Conservation (phyloP, 2,329 filamentous ascomycete genomes). For the Tolypocladium sp. region DNA sequence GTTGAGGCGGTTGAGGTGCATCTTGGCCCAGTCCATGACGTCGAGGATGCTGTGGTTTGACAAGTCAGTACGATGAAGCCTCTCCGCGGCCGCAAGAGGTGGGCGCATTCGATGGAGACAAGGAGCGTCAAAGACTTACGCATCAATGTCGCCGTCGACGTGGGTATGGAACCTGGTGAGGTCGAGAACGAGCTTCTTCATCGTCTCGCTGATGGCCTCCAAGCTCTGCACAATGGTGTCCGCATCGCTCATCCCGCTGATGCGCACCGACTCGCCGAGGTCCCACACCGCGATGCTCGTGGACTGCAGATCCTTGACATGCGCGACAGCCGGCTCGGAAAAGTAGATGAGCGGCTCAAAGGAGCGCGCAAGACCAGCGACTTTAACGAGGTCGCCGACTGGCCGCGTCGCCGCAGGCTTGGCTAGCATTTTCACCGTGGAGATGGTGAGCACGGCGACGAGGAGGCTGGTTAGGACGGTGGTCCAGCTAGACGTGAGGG, state of each 20-base stretch:
- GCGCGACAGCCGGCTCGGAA: slow-evolving; percentile 77
- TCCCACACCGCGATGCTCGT: slow-evolving; percentile 94
- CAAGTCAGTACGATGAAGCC: not conserved
- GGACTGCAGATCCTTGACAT: slow-evolving; percentile 81
- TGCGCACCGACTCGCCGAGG: slow-evolving; percentile 79
- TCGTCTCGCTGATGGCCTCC: slow-evolving; percentile 74
- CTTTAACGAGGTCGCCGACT: slow-evolving; percentile 68
- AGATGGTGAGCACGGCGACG: slow-evolving; percentile 54
- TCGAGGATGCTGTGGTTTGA: slow-evolving; percentile 59
- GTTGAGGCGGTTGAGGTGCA: slow-evolving; percentile 67
- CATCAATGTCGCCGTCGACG: slow-evolving; percentile 87
- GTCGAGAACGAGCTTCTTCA: slow-evolving; percentile 77
- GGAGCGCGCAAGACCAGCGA: slow-evolving; percentile 79
- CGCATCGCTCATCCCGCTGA: slow-evolving; percentile 84
- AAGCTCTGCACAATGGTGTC: slow-evolving; percentile 78
- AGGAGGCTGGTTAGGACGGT: slow-evolving; percentile 56
- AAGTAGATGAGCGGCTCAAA: slow-evolving; percentile 95
- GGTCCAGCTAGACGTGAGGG: slow-evolving; percentile 59
- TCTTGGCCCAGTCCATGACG: slow-evolving; percentile 92
- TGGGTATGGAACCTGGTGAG: slow-evolving; percentile 88
- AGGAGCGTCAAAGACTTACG: slow-evolving; percentile 32
- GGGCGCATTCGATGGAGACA: not conserved
- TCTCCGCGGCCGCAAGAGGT: not conserved
- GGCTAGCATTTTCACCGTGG: slow-evolving; percentile 56
- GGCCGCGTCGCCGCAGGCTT: slow-evolving; percentile 48